These are phyloP conservation scores for Berkeleyomyces basicola DNA, from an alignment of 2,329 filamentous ascomycete species.

Conservation along the genomic window DNA sequence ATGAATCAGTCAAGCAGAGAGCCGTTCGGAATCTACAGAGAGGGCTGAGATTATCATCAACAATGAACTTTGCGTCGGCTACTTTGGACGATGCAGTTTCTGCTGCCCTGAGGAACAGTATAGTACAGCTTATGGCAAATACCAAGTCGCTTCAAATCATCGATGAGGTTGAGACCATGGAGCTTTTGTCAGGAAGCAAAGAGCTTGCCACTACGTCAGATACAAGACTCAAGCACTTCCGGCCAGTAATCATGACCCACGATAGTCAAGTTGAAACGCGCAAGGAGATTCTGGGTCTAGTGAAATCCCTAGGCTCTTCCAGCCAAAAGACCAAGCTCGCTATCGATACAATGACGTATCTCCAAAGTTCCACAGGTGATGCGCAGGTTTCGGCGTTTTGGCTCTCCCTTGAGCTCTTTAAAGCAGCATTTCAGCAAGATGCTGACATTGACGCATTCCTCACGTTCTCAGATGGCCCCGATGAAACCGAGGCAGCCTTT, in stretches of 20 bases:
- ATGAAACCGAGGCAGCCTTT: slow-evolving; percentile 31
- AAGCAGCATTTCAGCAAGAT: slow-evolving; percentile 34
- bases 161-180: slow-evolving; percentile 19
- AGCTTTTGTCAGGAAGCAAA: slow-evolving; percentile 7
- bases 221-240: slow-evolving; percentile 27
- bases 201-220: slow-evolving; percentile 1
- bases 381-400: slow-evolving; percentile 58
- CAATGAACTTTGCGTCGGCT: slow-evolving; percentile 45
- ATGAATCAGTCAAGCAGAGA: slow-evolving; percentile 59
- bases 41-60: slow-evolving; percentile 48
- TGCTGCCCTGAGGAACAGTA: slow-evolving; percentile 56
- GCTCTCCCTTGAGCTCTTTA: slow-evolving; percentile 59
- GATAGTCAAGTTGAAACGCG: slow-evolving; percentile 50
- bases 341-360: slow-evolving; percentile 45
- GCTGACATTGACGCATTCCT: slow-evolving; percentile 50
- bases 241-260: slow-evolving; percentile 43
- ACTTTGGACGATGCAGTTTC: slow-evolving; percentile 52
- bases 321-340: slow-evolving; percentile 45
- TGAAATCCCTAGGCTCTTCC: slow-evolving; percentile 37
- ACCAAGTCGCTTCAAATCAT: slow-evolving; percentile 20
- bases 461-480: slow-evolving; percentile 25
- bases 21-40: slow-evolving; percentile 63
- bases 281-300: slow-evolving; percentile 39
- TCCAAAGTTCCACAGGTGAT: slow-evolving; percentile 37
- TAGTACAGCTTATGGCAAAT: slow-evolving; percentile 24